Evolutionary conservation across 2,329 filamentous ascomycete species (phyloP), one percentile per base, ranked within the genome.

Genomic region (Tolypocladium sp.): DNA sequence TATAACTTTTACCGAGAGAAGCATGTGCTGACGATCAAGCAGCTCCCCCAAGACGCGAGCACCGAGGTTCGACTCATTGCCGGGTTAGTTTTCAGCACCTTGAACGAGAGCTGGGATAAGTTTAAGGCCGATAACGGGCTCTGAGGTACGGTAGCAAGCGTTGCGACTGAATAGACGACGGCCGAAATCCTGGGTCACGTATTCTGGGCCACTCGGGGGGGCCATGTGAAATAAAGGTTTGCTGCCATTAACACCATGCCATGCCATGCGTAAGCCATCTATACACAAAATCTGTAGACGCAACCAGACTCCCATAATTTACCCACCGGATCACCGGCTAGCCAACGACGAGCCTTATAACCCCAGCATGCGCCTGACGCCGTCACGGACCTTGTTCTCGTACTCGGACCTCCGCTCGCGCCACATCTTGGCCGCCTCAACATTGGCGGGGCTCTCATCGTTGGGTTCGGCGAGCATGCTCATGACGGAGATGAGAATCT

Each of bases 381-480:
- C 89, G 62, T 90, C 88, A 67, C 89, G 82, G 42, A 99, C 94
- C 74, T 87, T 87, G 70, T 84, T 82, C 77, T 97, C 92, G 76
- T 97, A 99, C 71, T 95, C 90, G 25, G 77, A 70, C 64, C 92
- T 83, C 62, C 87, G 81, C 68, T 97, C 92, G 62, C 93, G 83
- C 92, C 93, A 97, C 89, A 96, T 91, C 78, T 94, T 91, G 60
- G 92, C 93, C 1, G 93, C 93, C 77, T 97, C 93, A 49, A 97
- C 90, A 70, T 97, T 97, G 60, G 93, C 93, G 0, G 93, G 93
- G 64, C 89, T 94, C 81, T 97, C 93, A 71, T 97, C 93, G 74
- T 97, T 97, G 61, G 93, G 92, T 76, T 96, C 92, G 1, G 92
- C 92, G 53, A 97, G 84, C 92, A 97, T 97, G 75, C 91, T 96